Percentiles rank a stretch among this genome's conserved stretches.
These are phyloP conservation scores for Dalbergia cultrata DNA, from an alignment of 306 rosid genomes.

Conservation along the genomic window DNA sequence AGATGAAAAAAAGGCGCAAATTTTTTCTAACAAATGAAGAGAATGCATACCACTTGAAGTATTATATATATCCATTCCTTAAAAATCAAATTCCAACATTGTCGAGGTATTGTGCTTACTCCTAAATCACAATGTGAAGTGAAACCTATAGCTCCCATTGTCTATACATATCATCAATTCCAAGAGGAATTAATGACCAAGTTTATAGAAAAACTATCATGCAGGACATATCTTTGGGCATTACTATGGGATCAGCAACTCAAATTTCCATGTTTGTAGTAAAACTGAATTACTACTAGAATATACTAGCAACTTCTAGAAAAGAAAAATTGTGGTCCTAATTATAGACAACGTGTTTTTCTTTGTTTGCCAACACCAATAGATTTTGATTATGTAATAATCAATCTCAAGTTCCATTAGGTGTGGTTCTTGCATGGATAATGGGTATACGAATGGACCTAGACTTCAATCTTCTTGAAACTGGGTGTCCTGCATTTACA, in stretches of 20 bases:
- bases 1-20: no score
- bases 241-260: slow-evolving; percentile 96
- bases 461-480: slow-evolving; percentile 84
- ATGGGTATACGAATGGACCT: slow-evolving; percentile 87
- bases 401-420: slow-evolving; percentile 76
- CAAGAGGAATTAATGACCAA: no score
- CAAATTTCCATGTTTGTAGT: slow-evolving; percentile 97
- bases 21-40: no score
- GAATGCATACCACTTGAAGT: no score
- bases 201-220: no score
- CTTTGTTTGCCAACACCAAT: background rate
- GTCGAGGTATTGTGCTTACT: no score
- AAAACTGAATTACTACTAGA: slow-evolving; percentile 34
- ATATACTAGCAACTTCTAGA: background rate
- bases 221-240: slow-evolving; percentile 87
- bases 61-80: no score
- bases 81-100: no score
- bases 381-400: slow-evolving; percentile 14
- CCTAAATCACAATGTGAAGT: no score
- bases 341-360: background rate
- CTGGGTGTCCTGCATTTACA: slow-evolving; percentile 81
- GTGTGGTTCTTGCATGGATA: slow-evolving; percentile 88
- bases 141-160: no score
- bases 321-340: background rate
- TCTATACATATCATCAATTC: no score